These are phyloP conservation scores for Boletus semigastroideus DNA, from an alignment of 1,284 basidiomycete genomes.

Conservation along the genomic window DNA sequence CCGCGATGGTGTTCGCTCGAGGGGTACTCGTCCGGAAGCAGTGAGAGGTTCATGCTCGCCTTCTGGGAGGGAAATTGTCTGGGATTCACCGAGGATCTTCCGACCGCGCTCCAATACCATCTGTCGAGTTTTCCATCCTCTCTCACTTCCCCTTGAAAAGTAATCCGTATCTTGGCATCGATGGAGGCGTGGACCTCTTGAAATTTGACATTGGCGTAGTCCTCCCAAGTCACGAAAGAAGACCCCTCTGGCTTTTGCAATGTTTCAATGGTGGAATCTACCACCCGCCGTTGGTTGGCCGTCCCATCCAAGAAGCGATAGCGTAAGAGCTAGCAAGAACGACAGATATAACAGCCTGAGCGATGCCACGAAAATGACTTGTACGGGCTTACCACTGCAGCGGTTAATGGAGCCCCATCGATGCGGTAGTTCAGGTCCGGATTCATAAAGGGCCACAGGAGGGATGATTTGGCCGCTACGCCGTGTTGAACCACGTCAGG, in stretches of 20 bases:
- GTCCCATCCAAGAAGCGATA: neutral
- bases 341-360: too few relatives aligned
- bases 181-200: too few relatives aligned
- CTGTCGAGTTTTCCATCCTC: too few relatives aligned
- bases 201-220: neutral
- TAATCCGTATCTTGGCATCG: neutral
- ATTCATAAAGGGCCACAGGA: neutral
- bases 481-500: neutral
- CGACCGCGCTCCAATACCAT: too few relatives aligned
- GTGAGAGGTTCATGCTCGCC: neutral
- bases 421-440: too few relatives aligned
- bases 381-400: neutral
- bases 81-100: too few relatives aligned
- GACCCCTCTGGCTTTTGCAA: neutral
- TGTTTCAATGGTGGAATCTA: neutral
- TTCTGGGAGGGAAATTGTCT: too few relatives aligned
- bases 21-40: neutral
- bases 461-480: neutral
- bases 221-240: neutral
- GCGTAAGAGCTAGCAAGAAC: neutral
- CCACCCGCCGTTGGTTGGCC: too few relatives aligned
- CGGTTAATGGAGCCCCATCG: neutral
- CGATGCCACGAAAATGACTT: neutral
- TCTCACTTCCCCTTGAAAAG: neutral
- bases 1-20: neutral